These are phyloP conservation scores for Porcisia hertigi DNA, from an alignment of 208 protist genomes.

Conservation along the genomic window DNA sequence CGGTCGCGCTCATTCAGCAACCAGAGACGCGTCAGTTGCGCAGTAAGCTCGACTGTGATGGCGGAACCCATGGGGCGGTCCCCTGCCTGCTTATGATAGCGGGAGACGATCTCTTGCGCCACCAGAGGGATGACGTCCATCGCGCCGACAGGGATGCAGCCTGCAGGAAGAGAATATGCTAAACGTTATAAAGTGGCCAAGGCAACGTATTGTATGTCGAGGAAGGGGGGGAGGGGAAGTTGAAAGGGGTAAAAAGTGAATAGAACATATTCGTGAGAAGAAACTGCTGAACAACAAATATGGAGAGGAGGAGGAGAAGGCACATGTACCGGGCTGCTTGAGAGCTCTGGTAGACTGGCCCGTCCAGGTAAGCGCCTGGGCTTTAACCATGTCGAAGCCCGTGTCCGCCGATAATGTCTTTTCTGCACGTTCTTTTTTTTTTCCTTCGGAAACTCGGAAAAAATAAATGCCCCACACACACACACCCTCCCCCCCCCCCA, in stretches of 20 bases:
- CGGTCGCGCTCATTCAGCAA: slow-evolving; percentile 39
- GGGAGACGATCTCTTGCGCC: slow-evolving; percentile 67
- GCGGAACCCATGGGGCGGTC: slow-evolving; percentile 32
- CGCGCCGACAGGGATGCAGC: background rate
- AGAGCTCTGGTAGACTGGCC: too few relatives aligned
- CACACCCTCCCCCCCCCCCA: too few relatives aligned
- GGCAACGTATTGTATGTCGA: too few relatives aligned
- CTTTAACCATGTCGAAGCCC: too few relatives aligned
- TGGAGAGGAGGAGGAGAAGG: background rate
- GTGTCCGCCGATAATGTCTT: too few relatives aligned
- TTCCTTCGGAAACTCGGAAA: too few relatives aligned
- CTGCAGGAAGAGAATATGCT: slow-evolving; percentile 7
- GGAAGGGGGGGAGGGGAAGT: background rate
- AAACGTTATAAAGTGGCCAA: background rate
- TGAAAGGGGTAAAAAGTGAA: background rate
- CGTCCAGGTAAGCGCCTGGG: too few relatives aligned
- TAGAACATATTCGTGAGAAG: background rate
- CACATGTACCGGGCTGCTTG: too few relatives aligned
- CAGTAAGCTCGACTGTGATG: slow-evolving; percentile 64
- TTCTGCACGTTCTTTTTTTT: too few relatives aligned
- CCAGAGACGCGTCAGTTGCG: slow-evolving; percentile 72
- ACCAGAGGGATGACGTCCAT: slow-evolving; percentile 81
- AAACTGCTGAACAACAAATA: background rate
- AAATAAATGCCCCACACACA: too few relatives aligned
- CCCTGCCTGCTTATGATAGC: slow-evolving; percentile 46